Percentiles rank a stretch among this genome's conserved stretches.
Conservation (phyloP, 2,329 filamentous ascomycete species). For the Pseudocercospora pini-densiflorae region DNA sequence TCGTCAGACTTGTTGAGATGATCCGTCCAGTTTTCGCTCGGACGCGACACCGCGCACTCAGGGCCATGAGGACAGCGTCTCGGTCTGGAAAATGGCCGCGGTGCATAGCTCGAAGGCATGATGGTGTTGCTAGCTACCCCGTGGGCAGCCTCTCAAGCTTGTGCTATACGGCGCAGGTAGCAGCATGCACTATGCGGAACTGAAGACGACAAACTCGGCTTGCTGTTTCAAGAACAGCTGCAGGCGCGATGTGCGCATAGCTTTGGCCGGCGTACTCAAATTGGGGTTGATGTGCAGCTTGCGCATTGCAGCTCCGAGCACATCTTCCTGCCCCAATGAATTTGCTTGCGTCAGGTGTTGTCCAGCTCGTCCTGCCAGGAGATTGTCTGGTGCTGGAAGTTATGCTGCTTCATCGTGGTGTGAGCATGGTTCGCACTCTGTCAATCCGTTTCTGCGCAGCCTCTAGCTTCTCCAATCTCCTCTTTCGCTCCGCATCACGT, state of each 20-base stretch:
- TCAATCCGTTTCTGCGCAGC: conserved; percentile 72
- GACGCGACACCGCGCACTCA: too few relatives aligned
- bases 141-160: neutral
- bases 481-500: conserved; percentile 71
- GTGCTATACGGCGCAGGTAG: neutral
- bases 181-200: neutral
- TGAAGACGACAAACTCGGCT: neutral
- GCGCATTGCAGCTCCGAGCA: neutral
- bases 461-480: conserved; percentile 72
- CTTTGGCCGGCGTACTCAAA: neutral
- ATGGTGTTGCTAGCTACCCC: neutral
- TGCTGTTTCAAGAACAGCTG: neutral
- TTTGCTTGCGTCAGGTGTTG: neutral
- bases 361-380: neutral
- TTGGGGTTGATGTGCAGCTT: neutral
- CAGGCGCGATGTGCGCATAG: neutral
- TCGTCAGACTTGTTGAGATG: too few relatives aligned
- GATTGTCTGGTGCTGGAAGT: neutral
- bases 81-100: neutral
- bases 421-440: conserved; percentile 67
- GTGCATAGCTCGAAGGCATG: neutral
- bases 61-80: neutral
- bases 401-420: conserved; percentile 35
- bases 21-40: too few relatives aligned
- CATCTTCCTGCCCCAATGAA: neutral